These are phyloP conservation scores for Arabidopsis hybrid DNA, from an alignment of 441 rosid genomes.

Conservation along the genomic window DNA sequence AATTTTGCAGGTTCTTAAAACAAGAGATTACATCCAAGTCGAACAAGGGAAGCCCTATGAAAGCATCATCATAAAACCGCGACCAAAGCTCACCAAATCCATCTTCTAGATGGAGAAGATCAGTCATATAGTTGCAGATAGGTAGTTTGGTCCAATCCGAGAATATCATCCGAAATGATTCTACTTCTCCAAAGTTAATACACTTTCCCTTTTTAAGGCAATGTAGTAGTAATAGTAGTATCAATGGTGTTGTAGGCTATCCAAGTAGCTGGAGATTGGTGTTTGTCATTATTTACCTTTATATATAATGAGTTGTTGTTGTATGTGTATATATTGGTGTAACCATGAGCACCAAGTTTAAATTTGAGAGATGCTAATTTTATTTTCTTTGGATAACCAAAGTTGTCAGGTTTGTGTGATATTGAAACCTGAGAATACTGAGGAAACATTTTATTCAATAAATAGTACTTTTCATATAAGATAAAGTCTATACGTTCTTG, in stretches of 20 bases:
- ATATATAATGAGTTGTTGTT: constrained; percentile 36
- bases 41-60: constrained; percentile 83
- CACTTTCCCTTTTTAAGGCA: constrained; percentile 11
- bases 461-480: background rate
- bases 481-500: background rate
- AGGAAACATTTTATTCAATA: background rate
- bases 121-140: constrained; percentile 32
- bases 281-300: constrained; percentile 30
- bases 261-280: constrained; percentile 38
- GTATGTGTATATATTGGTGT: constrained; percentile 46
- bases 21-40: constrained; percentile 91
- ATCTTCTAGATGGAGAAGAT: constrained; percentile 56
- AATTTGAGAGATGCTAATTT: constrained; percentile 41
- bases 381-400: constrained; percentile 13
- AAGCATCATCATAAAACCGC: constrained; percentile 68
- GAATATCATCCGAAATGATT: constrained; percentile 41
- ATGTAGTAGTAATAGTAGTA: constrained; percentile 34
- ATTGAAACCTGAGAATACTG: constrained; percentile 4
- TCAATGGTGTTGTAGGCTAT: constrained; percentile 40
- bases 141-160: constrained; percentile 41
- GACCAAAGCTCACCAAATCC: constrained; percentile 84
- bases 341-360: constrained; percentile 38
- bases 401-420: constrained; percentile 5
- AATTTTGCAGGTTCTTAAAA: constrained; percentile 79
- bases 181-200: constrained; percentile 29